These are phyloP conservation scores for Cutaneotrichosporon mucoides DNA, from an alignment of 1,284 basidiomycete species.

Conservation along the genomic window DNA sequence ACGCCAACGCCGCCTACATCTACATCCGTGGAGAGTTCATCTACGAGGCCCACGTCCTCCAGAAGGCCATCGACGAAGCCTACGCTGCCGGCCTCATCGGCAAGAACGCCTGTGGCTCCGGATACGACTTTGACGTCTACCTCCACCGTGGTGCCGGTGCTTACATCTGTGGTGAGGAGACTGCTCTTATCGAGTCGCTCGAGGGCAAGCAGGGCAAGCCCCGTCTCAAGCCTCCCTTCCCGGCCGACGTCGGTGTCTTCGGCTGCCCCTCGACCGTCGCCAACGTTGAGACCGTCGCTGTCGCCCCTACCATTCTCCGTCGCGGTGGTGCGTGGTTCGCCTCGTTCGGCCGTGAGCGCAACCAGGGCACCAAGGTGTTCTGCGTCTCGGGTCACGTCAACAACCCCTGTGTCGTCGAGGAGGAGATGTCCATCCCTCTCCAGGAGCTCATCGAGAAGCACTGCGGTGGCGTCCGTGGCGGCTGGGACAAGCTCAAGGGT, in stretches of 20 bases:
- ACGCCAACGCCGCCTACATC: slow-evolving; percentile 91
- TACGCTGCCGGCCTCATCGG: slow-evolving; percentile 90
- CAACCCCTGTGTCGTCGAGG: slow-evolving; percentile 96
- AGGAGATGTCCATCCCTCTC: slow-evolving; percentile 97
- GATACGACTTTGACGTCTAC: slow-evolving; percentile 95
- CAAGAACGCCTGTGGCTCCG: slow-evolving; percentile 85
- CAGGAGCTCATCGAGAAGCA: slow-evolving; percentile 94
- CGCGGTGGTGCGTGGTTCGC: slow-evolving; percentile 92
- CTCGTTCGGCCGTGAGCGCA: slow-evolving; percentile 83
- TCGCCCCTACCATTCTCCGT: slow-evolving; percentile 93
- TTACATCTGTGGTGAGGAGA: slow-evolving; percentile 99
- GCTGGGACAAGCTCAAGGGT: slow-evolving; percentile 90
- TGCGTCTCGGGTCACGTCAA: slow-evolving; percentile 97
- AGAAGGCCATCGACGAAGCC: slow-evolving; percentile 92
- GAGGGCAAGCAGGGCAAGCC: slow-evolving; percentile 99
- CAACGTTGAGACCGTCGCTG: slow-evolving; percentile 97
- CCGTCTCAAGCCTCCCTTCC: slow-evolving; percentile 98
- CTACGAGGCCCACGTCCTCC: slow-evolving; percentile 88
- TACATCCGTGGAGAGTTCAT: slow-evolving; percentile 99
- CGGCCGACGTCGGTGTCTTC: slow-evolving; percentile 94
- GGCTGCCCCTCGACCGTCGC: slow-evolving; percentile 96
- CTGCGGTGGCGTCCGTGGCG: slow-evolving; percentile 88
- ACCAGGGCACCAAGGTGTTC: slow-evolving; percentile 93
- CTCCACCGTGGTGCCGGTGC: slow-evolving; percentile 95
- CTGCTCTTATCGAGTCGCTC: slow-evolving; percentile 91